Evolutionary conservation across 441 rosid species (phyloP).

Genomic region (Croton laevigatus): DNA sequence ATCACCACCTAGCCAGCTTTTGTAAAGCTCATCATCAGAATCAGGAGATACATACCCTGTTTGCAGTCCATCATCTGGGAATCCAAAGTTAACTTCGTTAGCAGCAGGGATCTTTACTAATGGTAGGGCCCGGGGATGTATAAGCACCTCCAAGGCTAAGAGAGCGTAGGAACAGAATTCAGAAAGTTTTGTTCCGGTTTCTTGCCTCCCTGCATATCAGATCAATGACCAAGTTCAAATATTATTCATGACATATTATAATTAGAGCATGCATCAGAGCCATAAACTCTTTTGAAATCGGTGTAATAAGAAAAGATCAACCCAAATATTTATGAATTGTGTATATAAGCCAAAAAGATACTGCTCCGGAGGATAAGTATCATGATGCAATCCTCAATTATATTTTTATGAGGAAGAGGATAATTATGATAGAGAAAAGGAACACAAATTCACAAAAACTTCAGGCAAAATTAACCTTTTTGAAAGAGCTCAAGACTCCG

Average conservation of each 20-base stretch:
- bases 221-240: not conserved
- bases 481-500: constrained; percentile 68
- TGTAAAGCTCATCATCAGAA: constrained; percentile 39
- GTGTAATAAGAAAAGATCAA: not conserved
- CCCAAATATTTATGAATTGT: not conserved
- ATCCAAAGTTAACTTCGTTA: constrained; percentile 24
- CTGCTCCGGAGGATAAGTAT: too few relatives aligned
- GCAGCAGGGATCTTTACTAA: constrained; percentile 39
- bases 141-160: constrained; percentile 69
- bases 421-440: not conserved
- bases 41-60: constrained; percentile 22
- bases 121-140: constrained; percentile 80
- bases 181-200: constrained; percentile 50
- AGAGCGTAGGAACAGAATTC: constrained; percentile 73
- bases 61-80: constrained; percentile 27
- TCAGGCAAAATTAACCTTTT: constrained; percentile 45
- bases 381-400: not conserved
- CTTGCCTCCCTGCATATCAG: constrained; percentile 50
- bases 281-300: not conserved
- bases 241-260: too few relatives aligned
- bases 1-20: constrained; percentile 39
- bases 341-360: too few relatives aligned
- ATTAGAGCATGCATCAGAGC: not conserved
- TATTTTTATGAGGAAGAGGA: too few relatives aligned
- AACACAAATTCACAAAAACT: not conserved